These are phyloP conservation scores for Trichosporon inkin DNA, from an alignment of 1,284 basidiomycete genomes.

Conservation along the genomic window DNA sequence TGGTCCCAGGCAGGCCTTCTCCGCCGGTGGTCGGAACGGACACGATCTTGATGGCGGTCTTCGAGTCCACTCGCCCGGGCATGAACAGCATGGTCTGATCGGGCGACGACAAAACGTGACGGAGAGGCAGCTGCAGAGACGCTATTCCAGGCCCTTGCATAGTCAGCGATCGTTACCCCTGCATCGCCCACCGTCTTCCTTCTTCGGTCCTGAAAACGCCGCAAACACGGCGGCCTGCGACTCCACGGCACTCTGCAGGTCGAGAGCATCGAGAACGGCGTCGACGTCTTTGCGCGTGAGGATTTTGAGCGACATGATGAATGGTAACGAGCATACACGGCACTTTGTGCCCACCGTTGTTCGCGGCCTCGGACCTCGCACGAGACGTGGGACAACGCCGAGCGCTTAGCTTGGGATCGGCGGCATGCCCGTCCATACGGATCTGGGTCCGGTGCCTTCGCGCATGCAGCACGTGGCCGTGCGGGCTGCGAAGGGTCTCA, in stretches of 20 bases:
- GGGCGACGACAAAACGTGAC: constrained; percentile 31
- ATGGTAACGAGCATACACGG: neutral
- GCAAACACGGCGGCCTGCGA: constrained; percentile 43
- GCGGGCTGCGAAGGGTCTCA: neutral
- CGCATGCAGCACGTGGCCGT: neutral
- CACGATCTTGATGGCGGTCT: constrained; percentile 64
- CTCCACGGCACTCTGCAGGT: constrained; percentile 31
- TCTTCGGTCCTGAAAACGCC: constrained; percentile 28
- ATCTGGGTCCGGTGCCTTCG: constrained; percentile 2
- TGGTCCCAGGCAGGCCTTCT: constrained; percentile 68
- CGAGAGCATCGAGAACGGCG: constrained; percentile 32
- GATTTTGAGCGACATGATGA: constrained; percentile 21
- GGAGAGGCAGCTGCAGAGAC: constrained; percentile 41
- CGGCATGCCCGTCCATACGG: neutral
- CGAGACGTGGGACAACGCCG: neutral
- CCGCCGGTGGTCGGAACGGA: constrained; percentile 58
- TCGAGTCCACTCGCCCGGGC: constrained; percentile 41
- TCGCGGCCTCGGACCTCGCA: neutral
- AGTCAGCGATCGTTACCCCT: neutral
- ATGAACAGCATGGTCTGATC: constrained; percentile 47
- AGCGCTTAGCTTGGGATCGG: neutral
- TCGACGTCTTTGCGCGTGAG: constrained; percentile 42
- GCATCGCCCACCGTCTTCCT: constrained; percentile 13
- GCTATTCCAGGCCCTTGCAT: constrained; percentile 13
- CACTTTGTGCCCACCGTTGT: neutral